Conservation (phyloP, 2,329 filamentous ascomycete genomes). For the Dactylellina cionopaga region DNA sequence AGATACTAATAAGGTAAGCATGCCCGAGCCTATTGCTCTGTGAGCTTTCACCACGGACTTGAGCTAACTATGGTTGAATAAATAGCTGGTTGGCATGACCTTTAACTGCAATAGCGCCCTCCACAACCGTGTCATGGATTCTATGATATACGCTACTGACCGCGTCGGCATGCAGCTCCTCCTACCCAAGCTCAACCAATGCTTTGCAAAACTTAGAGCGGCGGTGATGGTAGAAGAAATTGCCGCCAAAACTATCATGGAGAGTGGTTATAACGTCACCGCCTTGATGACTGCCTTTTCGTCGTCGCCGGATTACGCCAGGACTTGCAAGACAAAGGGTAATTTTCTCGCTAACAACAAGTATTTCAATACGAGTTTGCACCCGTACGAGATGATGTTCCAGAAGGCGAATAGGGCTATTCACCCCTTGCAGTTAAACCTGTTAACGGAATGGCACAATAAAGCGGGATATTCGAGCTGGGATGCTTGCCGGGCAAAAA, state of each 20-base stretch:
- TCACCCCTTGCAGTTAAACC: not conserved
- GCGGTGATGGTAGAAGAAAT: not conserved
- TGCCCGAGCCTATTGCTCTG: not conserved
- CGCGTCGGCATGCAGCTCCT: conserved; percentile 60
- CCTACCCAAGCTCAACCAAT: conserved; percentile 53
- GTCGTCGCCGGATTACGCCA: not conserved
- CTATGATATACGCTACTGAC: conserved; percentile 61
- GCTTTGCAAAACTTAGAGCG: not conserved
- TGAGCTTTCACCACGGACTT: too few species aligned
- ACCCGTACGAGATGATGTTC: too few species aligned
- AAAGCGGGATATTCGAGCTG: not conserved
- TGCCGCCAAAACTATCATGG: not conserved
- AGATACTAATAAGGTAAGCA: conserved; percentile 57
- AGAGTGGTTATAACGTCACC: not conserved
- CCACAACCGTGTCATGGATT: conserved; percentile 60
- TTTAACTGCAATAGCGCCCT: too few species aligned
- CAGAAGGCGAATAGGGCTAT: not conserved
- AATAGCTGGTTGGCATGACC: conserved; percentile 61
- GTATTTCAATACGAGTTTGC: not conserved
- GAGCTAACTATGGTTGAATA: not conserved
- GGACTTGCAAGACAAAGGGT: not conserved
- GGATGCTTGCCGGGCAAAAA: not conserved
- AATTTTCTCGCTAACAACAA: not conserved
- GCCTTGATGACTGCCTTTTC: not conserved
- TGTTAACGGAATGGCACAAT: conserved; percentile 1